These are phyloP conservation scores for Scenedesmus sp. DNA, from an alignment of 163 green algal genomes.

Conservation along the genomic window DNA sequence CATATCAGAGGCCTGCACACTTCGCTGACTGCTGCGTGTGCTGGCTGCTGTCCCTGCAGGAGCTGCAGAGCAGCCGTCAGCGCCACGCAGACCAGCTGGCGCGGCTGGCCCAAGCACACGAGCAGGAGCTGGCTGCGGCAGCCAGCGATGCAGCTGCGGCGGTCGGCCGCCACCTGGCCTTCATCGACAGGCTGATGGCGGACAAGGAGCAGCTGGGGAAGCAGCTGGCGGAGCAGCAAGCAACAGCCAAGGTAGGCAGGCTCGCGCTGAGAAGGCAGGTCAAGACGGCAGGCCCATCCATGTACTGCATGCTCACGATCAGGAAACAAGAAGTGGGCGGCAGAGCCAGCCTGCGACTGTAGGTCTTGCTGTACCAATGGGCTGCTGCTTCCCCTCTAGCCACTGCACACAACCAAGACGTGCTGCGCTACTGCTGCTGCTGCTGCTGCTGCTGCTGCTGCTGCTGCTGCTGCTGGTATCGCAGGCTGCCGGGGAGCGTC, in stretches of 20 bases:
- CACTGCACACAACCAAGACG: too few relatives aligned
- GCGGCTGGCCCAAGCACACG: conserved; percentile 53
- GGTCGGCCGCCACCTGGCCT: conserved; percentile 71
- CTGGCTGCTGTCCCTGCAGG: conserved; percentile 37
- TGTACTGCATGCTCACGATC: background rate
- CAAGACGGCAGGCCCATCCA: background rate
- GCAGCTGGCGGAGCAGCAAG: conserved; percentile 61
- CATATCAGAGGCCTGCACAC: too few relatives aligned
- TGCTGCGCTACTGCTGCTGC: too few relatives aligned
- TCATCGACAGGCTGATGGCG: conserved; percentile 80
- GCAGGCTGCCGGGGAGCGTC: conserved; percentile 56
- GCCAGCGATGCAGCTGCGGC: conserved; percentile 74
- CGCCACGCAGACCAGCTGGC: conserved; percentile 40
- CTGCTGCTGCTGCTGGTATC: background rate
- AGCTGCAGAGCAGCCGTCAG: conserved; percentile 53
- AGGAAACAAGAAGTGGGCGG: background rate
- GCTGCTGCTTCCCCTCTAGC: too few relatives aligned
- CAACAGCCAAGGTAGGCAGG: conserved; percentile 59
- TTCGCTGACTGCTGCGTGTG: background rate
- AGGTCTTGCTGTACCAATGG: too few relatives aligned
- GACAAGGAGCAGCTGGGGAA: conserved; percentile 81
- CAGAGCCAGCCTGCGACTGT: background rate
- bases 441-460: background rate
- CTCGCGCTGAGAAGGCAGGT: background rate
- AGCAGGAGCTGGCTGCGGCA: conserved; percentile 60